Percentiles rank a stretch among this genome's conserved stretches.
These are phyloP conservation scores for Pseudocohnilembus persalinus DNA, from an alignment of 169 alveolate genomes.

Conservation along the genomic window DNA sequence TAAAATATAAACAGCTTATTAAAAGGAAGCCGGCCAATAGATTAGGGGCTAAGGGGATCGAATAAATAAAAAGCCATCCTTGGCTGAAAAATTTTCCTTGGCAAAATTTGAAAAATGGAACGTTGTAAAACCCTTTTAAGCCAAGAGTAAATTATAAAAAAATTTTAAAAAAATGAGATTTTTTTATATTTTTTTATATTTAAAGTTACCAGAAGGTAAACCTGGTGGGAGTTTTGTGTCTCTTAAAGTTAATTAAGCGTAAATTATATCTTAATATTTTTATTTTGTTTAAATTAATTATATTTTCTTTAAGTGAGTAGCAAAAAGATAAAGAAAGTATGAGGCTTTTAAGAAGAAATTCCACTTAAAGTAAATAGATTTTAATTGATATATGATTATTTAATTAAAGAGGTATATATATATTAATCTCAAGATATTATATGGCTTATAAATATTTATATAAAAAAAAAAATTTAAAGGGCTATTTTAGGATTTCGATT, in stretches of 20 bases:
- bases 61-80: background rate
- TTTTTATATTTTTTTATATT: too few species aligned
- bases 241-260: background rate
- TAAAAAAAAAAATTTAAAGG: too few species aligned
- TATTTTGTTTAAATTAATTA: too few species aligned
- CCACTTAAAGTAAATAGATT: background rate
- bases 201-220: background rate
- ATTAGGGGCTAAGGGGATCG: background rate
- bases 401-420: too few species aligned
- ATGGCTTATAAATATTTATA: too few species aligned
- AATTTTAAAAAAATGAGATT: too few species aligned
- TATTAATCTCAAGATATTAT: too few species aligned
- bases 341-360: background rate
- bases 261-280: background rate
- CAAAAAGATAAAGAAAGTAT: background rate
- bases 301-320: background rate
- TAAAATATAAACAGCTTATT: too few species aligned
- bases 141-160: background rate
- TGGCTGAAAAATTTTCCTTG: background rate
- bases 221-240: background rate
- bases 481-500: too few species aligned
- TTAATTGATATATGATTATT: too few species aligned
- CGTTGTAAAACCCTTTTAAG: background rate
- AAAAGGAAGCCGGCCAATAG: background rate
- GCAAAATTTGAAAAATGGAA: background rate